These are phyloP conservation scores for Cladosporium velox DNA, from an alignment of 2,329 filamentous ascomycete genomes.

Conservation along the genomic window DNA sequence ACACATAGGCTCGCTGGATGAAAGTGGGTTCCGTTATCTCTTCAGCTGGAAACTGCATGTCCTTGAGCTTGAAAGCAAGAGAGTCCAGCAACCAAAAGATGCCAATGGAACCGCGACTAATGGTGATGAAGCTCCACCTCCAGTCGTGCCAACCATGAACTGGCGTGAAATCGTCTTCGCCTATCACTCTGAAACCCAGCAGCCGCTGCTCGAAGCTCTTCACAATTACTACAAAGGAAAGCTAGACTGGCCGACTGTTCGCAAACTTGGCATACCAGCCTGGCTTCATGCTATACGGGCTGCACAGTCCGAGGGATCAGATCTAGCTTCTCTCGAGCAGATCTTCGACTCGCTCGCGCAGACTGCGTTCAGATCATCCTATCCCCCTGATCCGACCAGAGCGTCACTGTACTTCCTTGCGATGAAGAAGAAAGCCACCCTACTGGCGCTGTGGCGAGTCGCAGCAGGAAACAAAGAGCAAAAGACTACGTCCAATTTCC, in stretches of 20 bases:
- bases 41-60: constrained; percentile 36
- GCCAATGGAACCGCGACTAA: constrained; percentile 13
- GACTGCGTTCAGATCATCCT: constrained; percentile 87
- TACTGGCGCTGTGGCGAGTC: constrained; percentile 93
- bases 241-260: constrained; percentile 81
- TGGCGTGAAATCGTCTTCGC: constrained; percentile 83
- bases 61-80: constrained; percentile 5
- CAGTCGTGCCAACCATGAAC: constrained; percentile 49
- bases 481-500: constrained; percentile 70
- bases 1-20: constrained; percentile 32
- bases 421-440: constrained; percentile 80
- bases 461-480: constrained; percentile 88
- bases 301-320: constrained; percentile 20
- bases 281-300: constrained; percentile 80
- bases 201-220: constrained; percentile 77
- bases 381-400: constrained; percentile 85
- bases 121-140: constrained; percentile 15
- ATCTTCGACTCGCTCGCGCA: constrained; percentile 91
- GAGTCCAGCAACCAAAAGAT: neutral
- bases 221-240: constrained; percentile 75
- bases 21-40: constrained; percentile 34
- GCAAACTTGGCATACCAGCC: constrained; percentile 89
- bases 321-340: constrained; percentile 57
- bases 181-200: constrained; percentile 81
- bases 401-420: constrained; percentile 92